Evolutionary conservation across 345 rosid genomes (phyloP), one percentile per base, ranked within the genome.

Genomic region (Camelina hispida): DNA sequence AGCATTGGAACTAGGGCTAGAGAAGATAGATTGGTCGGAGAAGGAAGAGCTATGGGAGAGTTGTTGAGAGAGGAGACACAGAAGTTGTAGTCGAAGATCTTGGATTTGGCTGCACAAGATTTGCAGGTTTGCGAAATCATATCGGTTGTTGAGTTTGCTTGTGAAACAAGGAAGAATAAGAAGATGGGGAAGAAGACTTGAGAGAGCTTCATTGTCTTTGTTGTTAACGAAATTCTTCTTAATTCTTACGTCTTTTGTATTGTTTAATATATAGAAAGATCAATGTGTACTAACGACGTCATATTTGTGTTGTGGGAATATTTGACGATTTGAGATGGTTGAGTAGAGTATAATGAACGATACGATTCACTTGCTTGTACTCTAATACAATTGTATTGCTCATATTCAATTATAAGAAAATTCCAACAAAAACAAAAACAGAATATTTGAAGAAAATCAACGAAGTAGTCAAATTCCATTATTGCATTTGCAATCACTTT

Each of bases 1-100:
- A 85, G 89, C 86, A 87, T 81, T 32, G 87, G 82, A 46, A 84
- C 64, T 17, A 88, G 38, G 5, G 72, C 87, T 15, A 87, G 82
- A 50, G 87, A 86, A 51, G 83, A 77, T n/a, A 85, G 79, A 78
- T 85, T 81, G n/a, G 85, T 77, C 35, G 66, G 65, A 14, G 62
- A 84, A 43, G 73, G 69, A 11, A 72, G 85, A 78, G 85, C 69
- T 22, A 80, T 78, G 0, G 91, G 94, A 35, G 88, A 51, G 11
- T 69, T 73, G 62, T 77, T 70, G 4, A 90, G 87, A 61, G 93
- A 81, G 1, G 52, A 73, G 7, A 7, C 34, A 28, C 89, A 88
- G 53, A 88, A 83, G 14, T 44, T 46, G 55, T 77, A 79, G 82
- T 75, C 81, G 54, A 87, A 71, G 35, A 75, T 6, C 0, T 8